Evolutionary conservation across 139 green algal genomes (phyloP), one percentile per base, ranked within the genome.

Genomic region (Chlamydomonas sphaeroides): DNA sequence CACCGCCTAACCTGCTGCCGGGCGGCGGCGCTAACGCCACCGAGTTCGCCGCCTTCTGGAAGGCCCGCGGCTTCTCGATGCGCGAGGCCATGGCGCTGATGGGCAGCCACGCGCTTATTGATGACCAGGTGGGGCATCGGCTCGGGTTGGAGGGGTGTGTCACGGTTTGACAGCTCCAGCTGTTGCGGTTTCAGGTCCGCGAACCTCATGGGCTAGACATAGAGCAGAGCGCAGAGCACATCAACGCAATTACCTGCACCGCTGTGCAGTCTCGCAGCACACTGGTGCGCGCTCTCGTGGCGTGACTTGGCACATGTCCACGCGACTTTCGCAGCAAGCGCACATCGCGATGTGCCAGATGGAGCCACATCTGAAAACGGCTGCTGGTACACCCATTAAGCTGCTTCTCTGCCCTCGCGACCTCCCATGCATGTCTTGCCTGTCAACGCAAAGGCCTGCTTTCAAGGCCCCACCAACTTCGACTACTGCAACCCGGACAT

Each of bases 91-190:
- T 26, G 8, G 68, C 68, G 28, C 68, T 75, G 5, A 75, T 75
- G 68, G 68, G 68, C 42, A 61, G 41, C 68, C 68, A 75, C 30
- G 41, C 68, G 10, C 68, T 75, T 1, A 28, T 75, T 11, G 68
- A 75, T 30, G 2, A 28, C 0, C 68, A 75, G 68, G 68, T 75
- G 33, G 26, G 68, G n/a, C n/a, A n/a, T n/a, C n/a, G n/a, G n/a
- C n/a, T n/a, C 6, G 15, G 51, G 15, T 61, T 53, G 45, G 11
- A 25, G 10, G 45, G 8, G 45, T 14, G 36, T n/a, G 17, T 51
- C 45, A 14, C 45, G 45, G 10, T 51, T 14, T 51, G 10, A 51
- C 45, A 51, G 45, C 45, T 30, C 14, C 20, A 17, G 51, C 20
- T 10, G 4, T 4, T 30, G 17, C 4, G 4, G 20, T 28, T 10